A percentile compares a stretch with the other conserved stretches of the same genome.
phyloP scores from a whole-genome alignment of 129 eudicot species.

The Mikania micrantha region DNA sequence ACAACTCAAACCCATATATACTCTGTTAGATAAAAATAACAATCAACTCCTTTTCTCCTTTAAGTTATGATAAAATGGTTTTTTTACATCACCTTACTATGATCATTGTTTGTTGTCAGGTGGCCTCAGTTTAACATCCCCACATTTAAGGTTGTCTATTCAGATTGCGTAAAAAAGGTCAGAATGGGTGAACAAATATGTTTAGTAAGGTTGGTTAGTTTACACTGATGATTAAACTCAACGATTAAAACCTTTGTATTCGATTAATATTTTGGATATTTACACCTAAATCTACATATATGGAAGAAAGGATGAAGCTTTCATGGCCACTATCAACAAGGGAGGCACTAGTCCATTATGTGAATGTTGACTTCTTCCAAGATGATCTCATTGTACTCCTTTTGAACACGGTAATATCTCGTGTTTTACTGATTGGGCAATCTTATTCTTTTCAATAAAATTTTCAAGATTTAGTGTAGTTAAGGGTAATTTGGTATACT shows the following conservation, averaged over 20 bases:
- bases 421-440: background rate
- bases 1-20: background rate
- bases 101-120: conserved; percentile 35
- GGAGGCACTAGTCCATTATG: conserved; percentile 71
- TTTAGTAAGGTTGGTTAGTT: conserved; percentile 65
- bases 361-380: conserved; percentile 61
- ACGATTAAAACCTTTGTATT: background rate
- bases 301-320: conserved; percentile 98
- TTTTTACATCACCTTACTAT: background rate
- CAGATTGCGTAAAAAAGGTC: conserved; percentile 62
- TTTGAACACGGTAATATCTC: conserved; percentile 62
- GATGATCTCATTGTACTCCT: conserved; percentile 77
- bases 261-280: conserved; percentile 19
- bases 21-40: background rate
- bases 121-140: conserved; percentile 85
- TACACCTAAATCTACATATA: conserved; percentile 34
- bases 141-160: conserved; percentile 48
- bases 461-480: background rate
- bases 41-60: background rate
- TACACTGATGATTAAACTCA: background rate
- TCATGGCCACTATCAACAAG: conserved; percentile 91
- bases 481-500: background rate
- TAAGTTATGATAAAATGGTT: background rate
- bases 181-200: conserved; percentile 73
- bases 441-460: background rate